Evolutionary conservation across 129 eudicot genomes (phyloP).

Genomic region (Artemisia tridentata): DNA sequence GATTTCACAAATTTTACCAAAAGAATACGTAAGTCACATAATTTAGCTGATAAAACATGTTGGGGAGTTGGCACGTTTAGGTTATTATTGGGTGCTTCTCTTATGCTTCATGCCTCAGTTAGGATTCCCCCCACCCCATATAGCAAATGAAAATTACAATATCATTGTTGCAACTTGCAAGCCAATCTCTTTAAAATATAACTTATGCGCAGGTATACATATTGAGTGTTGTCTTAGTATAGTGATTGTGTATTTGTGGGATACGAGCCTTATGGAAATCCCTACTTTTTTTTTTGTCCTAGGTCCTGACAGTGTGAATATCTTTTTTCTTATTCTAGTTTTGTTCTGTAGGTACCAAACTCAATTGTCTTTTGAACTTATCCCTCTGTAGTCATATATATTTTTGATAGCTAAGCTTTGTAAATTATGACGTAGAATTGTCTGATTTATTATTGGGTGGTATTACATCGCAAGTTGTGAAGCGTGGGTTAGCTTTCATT

Average conservation of each 20-base stretch:
- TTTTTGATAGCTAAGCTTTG: background rate
- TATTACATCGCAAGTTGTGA: no score
- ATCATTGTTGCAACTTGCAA: no score
- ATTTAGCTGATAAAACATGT: background rate
- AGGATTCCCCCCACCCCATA: no score
- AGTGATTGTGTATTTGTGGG: background rate
- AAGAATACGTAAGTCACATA: background rate
- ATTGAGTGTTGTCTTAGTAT: background rate
- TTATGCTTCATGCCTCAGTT: no score
- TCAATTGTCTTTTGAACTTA: background rate
- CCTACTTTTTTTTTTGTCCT: background rate
- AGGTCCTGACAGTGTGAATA: background rate
- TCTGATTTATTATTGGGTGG: no score
- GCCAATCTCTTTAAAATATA: no score
- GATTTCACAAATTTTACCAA: background rate
- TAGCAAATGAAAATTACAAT: no score
- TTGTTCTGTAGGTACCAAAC: background rate
- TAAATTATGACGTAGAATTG: no score
- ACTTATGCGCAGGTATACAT: no score
- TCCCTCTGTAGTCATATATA: background rate
- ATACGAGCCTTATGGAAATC: background rate
- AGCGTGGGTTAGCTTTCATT: no score
- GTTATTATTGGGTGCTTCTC: no score
- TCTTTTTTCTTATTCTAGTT: background rate
- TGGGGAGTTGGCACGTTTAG: background rate